phyloP scores from a whole-genome alignment of 257 asterid genomes.

The Phtheirospermum japonicum region DNA sequence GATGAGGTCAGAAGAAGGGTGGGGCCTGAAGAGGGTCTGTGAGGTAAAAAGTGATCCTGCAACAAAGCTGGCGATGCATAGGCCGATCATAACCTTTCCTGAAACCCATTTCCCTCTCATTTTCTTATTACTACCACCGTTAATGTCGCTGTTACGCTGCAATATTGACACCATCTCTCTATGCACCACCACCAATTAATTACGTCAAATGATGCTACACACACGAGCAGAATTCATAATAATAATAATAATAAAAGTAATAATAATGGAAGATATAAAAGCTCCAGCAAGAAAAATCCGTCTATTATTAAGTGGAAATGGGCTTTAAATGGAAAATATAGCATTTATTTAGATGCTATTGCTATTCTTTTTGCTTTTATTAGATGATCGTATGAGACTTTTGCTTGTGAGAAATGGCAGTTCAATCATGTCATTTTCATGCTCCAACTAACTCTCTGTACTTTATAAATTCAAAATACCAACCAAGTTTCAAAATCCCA shows the following conservation, averaged over 20 bases:
- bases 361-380: conserved; percentile 20
- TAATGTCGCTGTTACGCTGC: conserved; percentile 23
- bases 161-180: conserved; percentile 25
- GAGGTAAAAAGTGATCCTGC: conserved; percentile 56
- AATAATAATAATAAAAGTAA: no score
- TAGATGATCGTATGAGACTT: conserved; percentile 34
- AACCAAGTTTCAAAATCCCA: no score
- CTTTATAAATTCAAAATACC: no score
- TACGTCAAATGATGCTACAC: no score
- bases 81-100: conserved; percentile 41
- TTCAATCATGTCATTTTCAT: conserved; percentile 57
- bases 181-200: no score
- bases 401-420: conserved; percentile 45
- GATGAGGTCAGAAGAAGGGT: conserved; percentile 21
- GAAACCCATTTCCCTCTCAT: conserved; percentile 51
- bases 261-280: no score
- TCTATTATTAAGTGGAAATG: no score
- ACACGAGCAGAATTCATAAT: no score
- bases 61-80: conserved; percentile 59
- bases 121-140: conserved; percentile 20
- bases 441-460: conserved; percentile 62
- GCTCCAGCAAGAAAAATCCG: no score
- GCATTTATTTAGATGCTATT: conserved; percentile 8
- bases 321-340: no score
- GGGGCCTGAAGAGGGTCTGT: conserved; percentile 31